Base-by-base conservation (phyloP, 805 yeast genomes). In the Kazachstania kunashirensis region DNA sequence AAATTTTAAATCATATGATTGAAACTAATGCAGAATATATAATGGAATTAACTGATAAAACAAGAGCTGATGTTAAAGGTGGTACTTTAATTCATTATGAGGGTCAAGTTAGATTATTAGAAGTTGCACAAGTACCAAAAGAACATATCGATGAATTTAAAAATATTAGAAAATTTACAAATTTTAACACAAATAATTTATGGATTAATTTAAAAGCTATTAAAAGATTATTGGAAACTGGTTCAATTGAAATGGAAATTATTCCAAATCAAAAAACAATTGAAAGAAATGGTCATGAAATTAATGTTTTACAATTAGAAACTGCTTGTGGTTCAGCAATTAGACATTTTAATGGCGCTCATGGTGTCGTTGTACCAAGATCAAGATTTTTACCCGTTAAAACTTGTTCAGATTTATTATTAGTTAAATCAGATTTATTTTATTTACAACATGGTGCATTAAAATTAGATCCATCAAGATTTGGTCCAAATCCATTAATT, bases 311-410 rank as follows among this genome's bases (percentile, higher is more conserved):
- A 56, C 98, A 89, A 68, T 77, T 92, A 58, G 98, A 92, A 71
- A 92, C 98, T 34, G 98, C 98, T 20, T 95, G 85, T 51, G 98
- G 98, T 70, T 97, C 98, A 27, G 97, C 97, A 33, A 92, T 92
- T 59, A 83, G 95, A 66, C 89, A 88, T 66, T 92, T 92, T 66
- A 71, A 79, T 48, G 83, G 84, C 52, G 96, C 96, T 21, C 95
- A 85, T 55, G 98, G 98, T 66, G 94, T 92, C 51, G 95, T 86
- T 53, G 98, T 92, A 26, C 97, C 98, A 65, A 84, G 98, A 70
- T 75, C 95, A 29, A 79, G 98, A 61, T 92, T 92, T 74, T 73
- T 92, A 67, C 98, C 98, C 12, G 98, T 92, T 52, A 92, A 92
- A 71, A 92, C 98, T 14, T 85, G 92, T 63, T 86, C 96, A 6